phyloP scores from a whole-genome alignment of 495 filamentous ascomycete genomes.

The Rhizodiscina lignyota region DNA sequence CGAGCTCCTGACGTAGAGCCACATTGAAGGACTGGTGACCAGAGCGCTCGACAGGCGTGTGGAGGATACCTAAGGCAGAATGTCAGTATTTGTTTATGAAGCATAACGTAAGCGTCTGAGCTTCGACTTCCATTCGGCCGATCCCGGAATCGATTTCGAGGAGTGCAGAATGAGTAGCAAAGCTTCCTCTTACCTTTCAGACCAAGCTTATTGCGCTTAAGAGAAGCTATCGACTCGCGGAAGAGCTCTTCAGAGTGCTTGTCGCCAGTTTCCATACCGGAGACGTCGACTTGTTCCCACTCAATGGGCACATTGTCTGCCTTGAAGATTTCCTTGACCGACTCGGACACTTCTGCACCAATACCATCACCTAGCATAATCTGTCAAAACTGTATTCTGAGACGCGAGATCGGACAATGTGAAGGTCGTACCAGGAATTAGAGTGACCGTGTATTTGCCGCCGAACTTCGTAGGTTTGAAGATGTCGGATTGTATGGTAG shows the following conservation, averaged over 20 bases:
- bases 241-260: slow-evolving; percentile 90
- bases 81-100: slow-evolving; percentile 9
- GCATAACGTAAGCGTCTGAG: no score
- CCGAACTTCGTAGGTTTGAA: slow-evolving; percentile 99
- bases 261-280: slow-evolving; percentile 71
- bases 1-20: slow-evolving; percentile 92
- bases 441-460: slow-evolving; percentile 96
- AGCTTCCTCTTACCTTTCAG: slow-evolving; percentile 47
- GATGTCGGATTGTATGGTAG: slow-evolving; percentile 71
- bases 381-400: not conserved
- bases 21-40: slow-evolving; percentile 99
- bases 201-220: slow-evolving; percentile 95
- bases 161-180: not conserved
- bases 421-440: slow-evolving; percentile 71
- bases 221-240: slow-evolving; percentile 80
- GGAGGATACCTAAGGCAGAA: slow-evolving; percentile 51
- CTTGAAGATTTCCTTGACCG: slow-evolving; percentile 98
- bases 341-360: slow-evolving; percentile 93
- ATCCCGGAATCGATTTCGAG: not conserved
- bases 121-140: slow-evolving; percentile 1
- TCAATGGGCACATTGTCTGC: slow-evolving; percentile 96
- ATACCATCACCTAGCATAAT: slow-evolving; percentile 66
- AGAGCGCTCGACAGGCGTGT: slow-evolving; percentile 90
- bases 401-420: not conserved
- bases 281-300: slow-evolving; percentile 97